phyloP scores from a whole-genome alignment of 140 eudicot genomes.

The Erigeron philadelphicus region DNA sequence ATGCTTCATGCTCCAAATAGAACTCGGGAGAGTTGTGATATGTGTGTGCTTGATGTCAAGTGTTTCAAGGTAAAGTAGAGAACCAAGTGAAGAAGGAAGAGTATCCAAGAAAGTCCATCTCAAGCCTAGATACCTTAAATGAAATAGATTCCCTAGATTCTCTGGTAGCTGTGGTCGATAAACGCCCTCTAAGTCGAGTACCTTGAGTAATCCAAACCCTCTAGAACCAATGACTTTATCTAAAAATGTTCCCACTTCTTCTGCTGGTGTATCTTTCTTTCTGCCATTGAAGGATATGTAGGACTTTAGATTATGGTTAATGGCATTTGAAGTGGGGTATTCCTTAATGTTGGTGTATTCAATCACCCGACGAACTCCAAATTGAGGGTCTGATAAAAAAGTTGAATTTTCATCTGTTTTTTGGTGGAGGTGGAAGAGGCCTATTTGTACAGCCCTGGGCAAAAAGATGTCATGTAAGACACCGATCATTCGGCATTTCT shows the following conservation, averaged over 20 bases:
- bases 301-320: slow-evolving; percentile 32
- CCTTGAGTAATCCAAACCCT: slow-evolving; percentile 47
- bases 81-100: slow-evolving; percentile 49
- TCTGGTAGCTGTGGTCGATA: slow-evolving; percentile 49
- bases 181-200: slow-evolving; percentile 58
- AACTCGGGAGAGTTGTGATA: slow-evolving; percentile 42
- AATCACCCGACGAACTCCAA: slow-evolving; percentile 35
- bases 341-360: slow-evolving; percentile 36
- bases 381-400: slow-evolving; percentile 17
- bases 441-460: slow-evolving; percentile 30
- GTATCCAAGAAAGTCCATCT: slow-evolving; percentile 51
- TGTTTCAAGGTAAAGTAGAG: slow-evolving; percentile 42
- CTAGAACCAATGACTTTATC: slow-evolving; percentile 27
- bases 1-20: slow-evolving; percentile 47
- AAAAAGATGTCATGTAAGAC: slow-evolving; percentile 27
- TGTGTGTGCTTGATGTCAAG: slow-evolving; percentile 51
- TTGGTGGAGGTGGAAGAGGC: slow-evolving; percentile 34
- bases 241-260: slow-evolving; percentile 44
- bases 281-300: slow-evolving; percentile 45
- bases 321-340: slow-evolving; percentile 17
- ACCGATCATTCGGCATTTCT: slow-evolving; percentile 32
- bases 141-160: slow-evolving; percentile 38
- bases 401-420: slow-evolving; percentile 5
- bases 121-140: slow-evolving; percentile 46
- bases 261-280: slow-evolving; percentile 49